Percentiles rank a stretch among this genome's conserved stretches.
phyloP scores from a whole-genome alignment of 140 eudicot genomes.

The Senecio squalidus region DNA sequence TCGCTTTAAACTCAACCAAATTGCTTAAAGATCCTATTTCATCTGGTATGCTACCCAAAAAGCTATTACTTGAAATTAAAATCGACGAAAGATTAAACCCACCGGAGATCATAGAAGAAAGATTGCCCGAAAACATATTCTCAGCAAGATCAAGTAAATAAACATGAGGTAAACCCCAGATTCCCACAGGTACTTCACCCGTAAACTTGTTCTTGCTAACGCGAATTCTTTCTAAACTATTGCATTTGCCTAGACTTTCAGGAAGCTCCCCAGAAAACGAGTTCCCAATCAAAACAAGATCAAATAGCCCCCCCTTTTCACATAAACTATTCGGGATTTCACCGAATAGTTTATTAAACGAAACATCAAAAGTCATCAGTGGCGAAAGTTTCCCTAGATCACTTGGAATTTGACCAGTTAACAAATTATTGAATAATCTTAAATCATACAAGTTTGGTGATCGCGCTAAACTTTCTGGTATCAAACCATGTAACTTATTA shows the following conservation, averaged over 20 bases:
- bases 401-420: constrained; percentile 49
- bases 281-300: constrained; percentile 53
- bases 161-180: constrained; percentile 76
- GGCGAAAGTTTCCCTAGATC: constrained; percentile 66
- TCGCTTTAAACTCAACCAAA: constrained; percentile 43
- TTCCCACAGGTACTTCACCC: constrained; percentile 57
- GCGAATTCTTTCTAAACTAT: constrained; percentile 47
- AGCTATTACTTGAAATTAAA: constrained; percentile 40
- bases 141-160: constrained; percentile 55
- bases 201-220: constrained; percentile 41
- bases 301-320: constrained; percentile 37
- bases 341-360: constrained; percentile 47
- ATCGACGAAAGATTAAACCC: constrained; percentile 62
- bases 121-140: constrained; percentile 59
- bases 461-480: constrained; percentile 54
- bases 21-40: constrained; percentile 48
- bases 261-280: constrained; percentile 63
- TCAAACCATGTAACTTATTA: constrained; percentile 47
- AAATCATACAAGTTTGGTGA: constrained; percentile 59
- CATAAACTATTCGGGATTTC: constrained; percentile 55
- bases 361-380: constrained; percentile 46
- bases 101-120: constrained; percentile 41
- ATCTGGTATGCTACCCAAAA: constrained; percentile 55
- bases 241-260: constrained; percentile 40
- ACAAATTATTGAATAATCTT: constrained; percentile 40